A percentile compares a stretch with the other conserved stretches of the same genome.
phyloP scores from a whole-genome alignment of 176 grass and related monocot species.

The Lolium rigidum region DNA sequence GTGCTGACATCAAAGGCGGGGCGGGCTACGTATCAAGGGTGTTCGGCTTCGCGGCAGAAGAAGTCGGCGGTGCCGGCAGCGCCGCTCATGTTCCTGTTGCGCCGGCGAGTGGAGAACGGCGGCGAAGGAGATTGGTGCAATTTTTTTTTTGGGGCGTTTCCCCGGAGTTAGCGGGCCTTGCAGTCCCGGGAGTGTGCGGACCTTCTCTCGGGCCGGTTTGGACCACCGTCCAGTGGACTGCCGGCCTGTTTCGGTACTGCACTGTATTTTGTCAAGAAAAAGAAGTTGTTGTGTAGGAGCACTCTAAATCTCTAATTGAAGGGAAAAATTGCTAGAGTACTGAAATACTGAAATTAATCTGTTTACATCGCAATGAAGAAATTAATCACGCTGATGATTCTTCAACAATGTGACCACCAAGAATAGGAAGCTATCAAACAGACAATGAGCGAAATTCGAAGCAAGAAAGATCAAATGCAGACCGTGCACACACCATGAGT shows the following conservation, averaged over 20 bases:
- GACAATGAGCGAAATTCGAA: neutral
- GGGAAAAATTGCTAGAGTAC: no score
- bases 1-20: constrained; percentile 63
- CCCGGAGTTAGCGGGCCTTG: neutral
- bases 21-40: constrained; percentile 63
- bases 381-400: neutral
- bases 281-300: neutral
- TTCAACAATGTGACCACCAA: neutral
- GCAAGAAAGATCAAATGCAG: neutral
- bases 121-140: neutral
- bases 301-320: no score
- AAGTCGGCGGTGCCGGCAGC: constrained; percentile 57
- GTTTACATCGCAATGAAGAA: neutral
- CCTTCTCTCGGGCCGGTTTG: neutral
- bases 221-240: neutral
- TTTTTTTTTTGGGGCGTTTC: constrained; percentile 7
- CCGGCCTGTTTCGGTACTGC: neutral
- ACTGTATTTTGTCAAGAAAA: neutral
- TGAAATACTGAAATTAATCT: neutral
- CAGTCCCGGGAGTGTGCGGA: neutral
- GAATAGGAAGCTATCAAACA: neutral
- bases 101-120: neutral
- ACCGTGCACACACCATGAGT: no score
- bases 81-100: constrained; percentile 44
- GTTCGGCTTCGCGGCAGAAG: constrained; percentile 77